These are phyloP conservation scores for Kwoniella dendrophila DNA, from an alignment of 768 basidiomycete genomes.

Conservation along the genomic window DNA sequence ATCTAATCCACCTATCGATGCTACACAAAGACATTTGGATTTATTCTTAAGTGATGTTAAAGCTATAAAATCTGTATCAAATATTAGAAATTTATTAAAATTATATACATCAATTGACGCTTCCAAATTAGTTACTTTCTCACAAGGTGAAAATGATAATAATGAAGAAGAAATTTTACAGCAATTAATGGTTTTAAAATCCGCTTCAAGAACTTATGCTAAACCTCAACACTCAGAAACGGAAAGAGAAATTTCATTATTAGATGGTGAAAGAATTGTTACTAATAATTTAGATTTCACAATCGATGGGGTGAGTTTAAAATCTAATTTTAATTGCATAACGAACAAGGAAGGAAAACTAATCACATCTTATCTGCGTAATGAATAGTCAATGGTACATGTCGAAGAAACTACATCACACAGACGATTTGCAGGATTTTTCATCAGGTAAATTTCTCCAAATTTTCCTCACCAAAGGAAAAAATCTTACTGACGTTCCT, in stretches of 20 bases:
- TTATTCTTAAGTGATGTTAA: slow-evolving; percentile 82
- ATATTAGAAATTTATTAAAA: slow-evolving; percentile 87
- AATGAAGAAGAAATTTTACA: slow-evolving; percentile 93
- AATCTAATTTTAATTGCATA: background rate
- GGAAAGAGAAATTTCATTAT: too few relatives aligned
- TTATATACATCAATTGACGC: slow-evolving; percentile 92
- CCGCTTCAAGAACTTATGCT: slow-evolving; percentile 69
- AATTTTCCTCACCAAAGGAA: background rate
- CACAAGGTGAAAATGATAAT: slow-evolving; percentile 58
- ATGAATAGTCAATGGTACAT: slow-evolving; percentile 84
- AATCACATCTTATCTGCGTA: background rate
- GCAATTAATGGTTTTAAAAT: slow-evolving; percentile 96
- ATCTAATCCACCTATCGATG: slow-evolving; percentile 62
- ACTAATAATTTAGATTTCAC: slow-evolving; percentile 95
- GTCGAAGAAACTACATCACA: slow-evolving; percentile 94
- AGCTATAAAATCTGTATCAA: slow-evolving; percentile 75
- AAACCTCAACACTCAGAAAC: slow-evolving; percentile 57
- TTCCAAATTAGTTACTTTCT: slow-evolving; percentile 84
- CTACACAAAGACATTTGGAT: slow-evolving; percentile 78
- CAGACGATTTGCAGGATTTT: slow-evolving; percentile 92
- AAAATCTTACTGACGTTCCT: background rate
- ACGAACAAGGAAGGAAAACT: background rate
- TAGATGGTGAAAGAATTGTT: slow-evolving; percentile 82
- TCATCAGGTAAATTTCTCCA: slow-evolving; percentile 67
- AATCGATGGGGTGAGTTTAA: slow-evolving; percentile 76